Percentiles rank a stretch among this genome's conserved stretches.
Evolutionary conservation across 345 rosid species (phyloP).

Genomic region (Eucalyptus guilfoylei): DNA sequence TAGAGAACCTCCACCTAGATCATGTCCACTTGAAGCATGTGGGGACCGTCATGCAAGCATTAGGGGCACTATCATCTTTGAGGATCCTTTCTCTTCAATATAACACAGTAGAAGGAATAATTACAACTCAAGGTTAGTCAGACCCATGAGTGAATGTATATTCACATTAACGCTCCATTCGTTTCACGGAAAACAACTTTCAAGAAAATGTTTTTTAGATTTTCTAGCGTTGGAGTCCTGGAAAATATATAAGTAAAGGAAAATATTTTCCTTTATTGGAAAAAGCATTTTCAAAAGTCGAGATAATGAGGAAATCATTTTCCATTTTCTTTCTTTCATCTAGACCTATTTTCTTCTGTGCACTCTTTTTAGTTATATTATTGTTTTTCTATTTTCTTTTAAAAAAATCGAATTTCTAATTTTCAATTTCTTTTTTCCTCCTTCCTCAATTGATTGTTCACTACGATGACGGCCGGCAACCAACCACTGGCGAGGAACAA

Average conservation of each 20-base stretch:
- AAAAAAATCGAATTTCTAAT: rapidly evolving
- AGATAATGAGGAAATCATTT: too few relatives aligned
- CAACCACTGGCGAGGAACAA: rapidly evolving
- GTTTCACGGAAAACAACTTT: rapidly evolving
- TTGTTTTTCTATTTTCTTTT: too few relatives aligned
- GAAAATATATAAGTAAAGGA: too few relatives aligned
- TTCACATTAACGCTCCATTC: too few relatives aligned
- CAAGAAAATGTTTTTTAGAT: too few relatives aligned
- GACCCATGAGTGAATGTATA: neutral
- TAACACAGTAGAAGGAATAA: neutral
- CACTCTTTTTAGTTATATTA: too few relatives aligned
- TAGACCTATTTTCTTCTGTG: too few relatives aligned
- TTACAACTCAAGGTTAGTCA: neutral
- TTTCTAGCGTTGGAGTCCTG: too few relatives aligned
- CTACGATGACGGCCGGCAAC: rapidly evolving
- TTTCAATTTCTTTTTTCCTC: too few relatives aligned
- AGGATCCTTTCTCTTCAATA: neutral
- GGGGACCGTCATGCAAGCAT: neutral
- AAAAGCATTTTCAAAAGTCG: too few relatives aligned
- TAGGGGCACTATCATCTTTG: neutral
- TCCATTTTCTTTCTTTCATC: too few relatives aligned
- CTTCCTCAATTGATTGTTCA: rapidly evolving
- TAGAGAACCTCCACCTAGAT: neutral
- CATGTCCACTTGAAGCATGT: rapidly evolving
- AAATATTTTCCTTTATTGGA: too few relatives aligned